phyloP scores from a whole-genome alignment of 352 stramenopile species.

The Pythium chondricola region DNA sequence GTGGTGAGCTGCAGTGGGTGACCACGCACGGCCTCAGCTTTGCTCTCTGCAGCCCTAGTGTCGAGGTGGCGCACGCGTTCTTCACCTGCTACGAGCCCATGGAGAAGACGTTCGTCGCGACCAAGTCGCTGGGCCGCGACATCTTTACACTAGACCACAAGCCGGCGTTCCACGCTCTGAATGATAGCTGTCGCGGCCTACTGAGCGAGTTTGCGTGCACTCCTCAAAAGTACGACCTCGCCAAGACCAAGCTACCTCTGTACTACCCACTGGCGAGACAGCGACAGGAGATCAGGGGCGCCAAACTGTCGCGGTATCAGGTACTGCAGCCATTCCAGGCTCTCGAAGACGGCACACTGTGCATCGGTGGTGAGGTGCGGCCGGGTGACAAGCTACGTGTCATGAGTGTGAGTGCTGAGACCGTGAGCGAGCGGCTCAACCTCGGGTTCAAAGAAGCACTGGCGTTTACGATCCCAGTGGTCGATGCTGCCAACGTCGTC shows the following conservation, averaged over 20 bases:
- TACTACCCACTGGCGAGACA: slow-evolving; percentile 71
- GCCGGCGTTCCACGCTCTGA: slow-evolving; percentile 61
- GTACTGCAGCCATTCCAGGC: slow-evolving; percentile 67
- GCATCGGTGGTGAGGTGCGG: slow-evolving; percentile 46
- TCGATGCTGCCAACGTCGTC: slow-evolving; percentile 54
- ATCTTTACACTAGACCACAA: slow-evolving; percentile 63
- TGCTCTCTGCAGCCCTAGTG: slow-evolving; percentile 71
- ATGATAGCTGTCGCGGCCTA: slow-evolving; percentile 70
- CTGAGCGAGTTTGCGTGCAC: slow-evolving; percentile 54
- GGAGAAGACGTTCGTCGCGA: slow-evolving; percentile 60
- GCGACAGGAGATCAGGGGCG: slow-evolving; percentile 27
- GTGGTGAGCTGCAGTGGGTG: slow-evolving; percentile 47
- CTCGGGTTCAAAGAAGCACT: slow-evolving; percentile 51
- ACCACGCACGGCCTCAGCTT: slow-evolving; percentile 67
- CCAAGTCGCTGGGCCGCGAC: slow-evolving; percentile 53
- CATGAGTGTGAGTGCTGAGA: slow-evolving; percentile 62
- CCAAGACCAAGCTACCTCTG: slow-evolving; percentile 53
- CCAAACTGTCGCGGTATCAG: slow-evolving; percentile 50
- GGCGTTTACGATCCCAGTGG: slow-evolving; percentile 39
- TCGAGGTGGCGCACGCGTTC: slow-evolving; percentile 68
- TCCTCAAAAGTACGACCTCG: slow-evolving; percentile 58
- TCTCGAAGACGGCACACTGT: slow-evolving; percentile 37
- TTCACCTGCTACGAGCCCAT: slow-evolving; percentile 84
- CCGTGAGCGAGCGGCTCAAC: slow-evolving; percentile 39
- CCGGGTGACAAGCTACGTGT: slow-evolving; percentile 63